Percentiles rank a stretch among this genome's conserved stretches.
Evolutionary conservation across 2,329 filamentous ascomycete genomes (phyloP).

Genomic region (Fusarium armeniacum): DNA sequence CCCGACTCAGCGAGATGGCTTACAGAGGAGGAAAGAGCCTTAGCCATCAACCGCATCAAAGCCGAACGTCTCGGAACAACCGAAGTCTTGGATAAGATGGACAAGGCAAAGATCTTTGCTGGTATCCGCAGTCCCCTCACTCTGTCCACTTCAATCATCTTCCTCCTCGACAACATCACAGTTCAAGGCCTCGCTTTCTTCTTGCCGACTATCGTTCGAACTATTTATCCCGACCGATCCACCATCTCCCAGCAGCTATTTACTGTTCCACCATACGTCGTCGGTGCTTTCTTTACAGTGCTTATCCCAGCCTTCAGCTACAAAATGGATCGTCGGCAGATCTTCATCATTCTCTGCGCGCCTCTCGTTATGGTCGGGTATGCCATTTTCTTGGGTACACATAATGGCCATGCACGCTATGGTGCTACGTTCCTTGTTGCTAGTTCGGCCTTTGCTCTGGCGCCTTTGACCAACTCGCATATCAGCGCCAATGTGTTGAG

Average conservation of each 20-base stretch:
- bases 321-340: constrained; percentile 69
- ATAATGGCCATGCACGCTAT: constrained; percentile 69
- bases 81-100: constrained; percentile 70
- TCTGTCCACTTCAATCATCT: constrained; percentile 66
- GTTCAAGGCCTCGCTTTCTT: constrained; percentile 82
- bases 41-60: constrained; percentile 72
- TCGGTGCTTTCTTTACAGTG: constrained; percentile 76
- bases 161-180: constrained; percentile 77
- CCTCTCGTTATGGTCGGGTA: constrained; percentile 78
- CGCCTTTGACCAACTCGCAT: constrained; percentile 47
- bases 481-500: constrained; percentile 78
- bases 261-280: constrained; percentile 78
- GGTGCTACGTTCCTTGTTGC: constrained; percentile 79
- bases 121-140: constrained; percentile 75
- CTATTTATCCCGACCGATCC: constrained; percentile 71
- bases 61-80: constrained; percentile 69
- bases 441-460: constrained; percentile 28
- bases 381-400: constrained; percentile 75
- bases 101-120: constrained; percentile 69
- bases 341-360: constrained; percentile 71
- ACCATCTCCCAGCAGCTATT: constrained; percentile 76
- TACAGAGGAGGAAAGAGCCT: constrained; percentile 70
- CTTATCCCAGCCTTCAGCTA: constrained; percentile 73
- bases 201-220: constrained; percentile 76
- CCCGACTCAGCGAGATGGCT: constrained; percentile 77